Conservation (phyloP, 2,329 filamentous ascomycete genomes). For the Didymella exigua region DNA sequence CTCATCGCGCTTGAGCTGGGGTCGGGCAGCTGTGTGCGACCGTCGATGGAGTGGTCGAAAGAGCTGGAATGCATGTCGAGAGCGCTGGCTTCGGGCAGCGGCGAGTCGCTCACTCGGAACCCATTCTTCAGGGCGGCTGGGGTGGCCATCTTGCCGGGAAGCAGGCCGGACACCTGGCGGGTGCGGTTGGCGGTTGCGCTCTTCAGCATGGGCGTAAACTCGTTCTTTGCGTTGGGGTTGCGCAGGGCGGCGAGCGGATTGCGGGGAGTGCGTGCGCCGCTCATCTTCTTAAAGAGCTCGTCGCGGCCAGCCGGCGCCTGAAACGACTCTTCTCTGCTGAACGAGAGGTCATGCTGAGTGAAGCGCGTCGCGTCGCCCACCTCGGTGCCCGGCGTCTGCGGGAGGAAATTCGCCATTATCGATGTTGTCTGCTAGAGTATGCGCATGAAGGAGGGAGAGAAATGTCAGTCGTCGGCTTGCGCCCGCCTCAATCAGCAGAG, state of each 20-base stretch:
- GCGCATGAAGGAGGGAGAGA: constrained; percentile 41
- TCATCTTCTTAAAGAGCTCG: constrained; percentile 76
- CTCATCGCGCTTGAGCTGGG: constrained; percentile 79
- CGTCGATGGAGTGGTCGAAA: constrained; percentile 60
- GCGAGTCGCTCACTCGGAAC: constrained; percentile 72
- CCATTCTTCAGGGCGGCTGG: constrained; percentile 68
- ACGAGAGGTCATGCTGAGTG: constrained; percentile 69
- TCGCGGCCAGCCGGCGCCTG: constrained; percentile 72
- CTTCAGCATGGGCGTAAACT: constrained; percentile 95
- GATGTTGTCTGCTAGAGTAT: constrained; percentile 26
- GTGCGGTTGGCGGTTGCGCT: constrained; percentile 73
- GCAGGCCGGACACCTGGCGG: constrained; percentile 47
- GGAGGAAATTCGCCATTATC: constrained; percentile 55
- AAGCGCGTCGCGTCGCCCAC: constrained; percentile 83
- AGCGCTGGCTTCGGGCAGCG: constrained; percentile 78
- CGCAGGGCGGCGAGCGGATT: constrained; percentile 66
- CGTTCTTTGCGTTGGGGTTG: constrained; percentile 64
- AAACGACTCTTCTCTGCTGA: constrained; percentile 88
- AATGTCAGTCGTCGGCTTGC: constrained; percentile 21
- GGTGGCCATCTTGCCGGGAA: constrained; percentile 57
- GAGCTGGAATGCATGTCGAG: constrained; percentile 51
- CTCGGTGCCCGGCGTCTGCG: constrained; percentile 88
- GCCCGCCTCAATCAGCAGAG: constrained; percentile 21
- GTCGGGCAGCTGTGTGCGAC: constrained; percentile 76
- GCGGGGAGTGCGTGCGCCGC: constrained; percentile 73